phyloP scores from a whole-genome alignment of 371 early-diverging fungal species.

The Pancytospora philotis region DNA sequence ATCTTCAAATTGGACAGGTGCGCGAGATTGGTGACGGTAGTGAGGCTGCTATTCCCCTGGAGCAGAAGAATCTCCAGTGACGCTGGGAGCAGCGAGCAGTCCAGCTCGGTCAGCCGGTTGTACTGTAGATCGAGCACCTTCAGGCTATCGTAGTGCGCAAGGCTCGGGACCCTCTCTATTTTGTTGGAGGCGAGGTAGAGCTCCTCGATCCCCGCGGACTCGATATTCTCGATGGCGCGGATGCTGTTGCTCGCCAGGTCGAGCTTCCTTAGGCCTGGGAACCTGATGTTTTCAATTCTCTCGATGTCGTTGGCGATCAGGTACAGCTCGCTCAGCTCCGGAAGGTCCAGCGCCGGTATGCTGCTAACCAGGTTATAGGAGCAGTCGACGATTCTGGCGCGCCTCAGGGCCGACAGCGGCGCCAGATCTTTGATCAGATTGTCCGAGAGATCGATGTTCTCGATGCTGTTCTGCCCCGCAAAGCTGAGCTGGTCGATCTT shows the following conservation, averaged over 20 bases:
- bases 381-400: constrained; percentile 42
- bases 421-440: constrained; percentile 41
- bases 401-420: constrained; percentile 27
- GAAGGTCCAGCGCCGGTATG: not conserved
- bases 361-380: constrained; percentile 44
- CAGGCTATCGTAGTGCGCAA: constrained; percentile 24
- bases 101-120: constrained; percentile 40
- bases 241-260: constrained; percentile 53
- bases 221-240: constrained; percentile 28
- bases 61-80: constrained; percentile 33
- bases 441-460: constrained; percentile 51
- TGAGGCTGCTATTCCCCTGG: constrained; percentile 39
- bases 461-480: not conserved
- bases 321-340: constrained; percentile 44
- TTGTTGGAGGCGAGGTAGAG: constrained; percentile 47
- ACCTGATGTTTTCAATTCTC: constrained; percentile 12
- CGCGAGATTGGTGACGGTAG: constrained; percentile 31
- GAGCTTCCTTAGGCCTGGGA: constrained; percentile 26
- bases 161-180: constrained; percentile 31
- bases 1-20: constrained; percentile 21
- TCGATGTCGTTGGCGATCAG: constrained; percentile 50
- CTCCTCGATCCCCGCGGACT: constrained; percentile 24
- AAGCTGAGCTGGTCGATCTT: constrained; percentile 28
- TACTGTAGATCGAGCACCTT: constrained; percentile 47
- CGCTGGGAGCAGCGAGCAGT: constrained; percentile 43